These are phyloP conservation scores for Sarocladiaceae sp. DNA, from an alignment of 2,329 filamentous ascomycete genomes.

Conservation along the genomic window DNA sequence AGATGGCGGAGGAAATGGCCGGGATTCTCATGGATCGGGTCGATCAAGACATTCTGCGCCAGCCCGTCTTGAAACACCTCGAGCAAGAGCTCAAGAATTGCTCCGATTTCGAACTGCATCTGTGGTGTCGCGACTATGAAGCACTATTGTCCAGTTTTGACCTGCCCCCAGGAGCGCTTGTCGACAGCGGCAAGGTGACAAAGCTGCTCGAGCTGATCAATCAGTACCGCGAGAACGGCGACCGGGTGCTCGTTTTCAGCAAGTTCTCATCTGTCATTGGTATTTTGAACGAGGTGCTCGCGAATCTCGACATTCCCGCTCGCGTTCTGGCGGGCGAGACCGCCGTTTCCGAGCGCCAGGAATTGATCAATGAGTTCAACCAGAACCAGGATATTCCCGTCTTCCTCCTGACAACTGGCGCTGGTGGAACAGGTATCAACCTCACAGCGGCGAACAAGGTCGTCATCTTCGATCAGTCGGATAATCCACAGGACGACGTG, in stretches of 20 bases:
- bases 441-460: constrained; percentile 95
- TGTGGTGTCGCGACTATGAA: constrained; percentile 59
- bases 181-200: constrained; percentile 76
- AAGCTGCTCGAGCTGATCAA: constrained; percentile 72
- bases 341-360: constrained; percentile 76
- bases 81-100: constrained; percentile 52
- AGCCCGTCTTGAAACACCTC: constrained; percentile 48
- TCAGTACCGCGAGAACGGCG: constrained; percentile 72
- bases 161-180: constrained; percentile 47
- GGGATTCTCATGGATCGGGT: constrained; percentile 71
- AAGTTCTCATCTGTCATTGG: constrained; percentile 92
- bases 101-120: constrained; percentile 62
- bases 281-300: constrained; percentile 79
- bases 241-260: constrained; percentile 86
- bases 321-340: constrained; percentile 85
- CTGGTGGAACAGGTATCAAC: constrained; percentile 96
- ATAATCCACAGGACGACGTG: constrained; percentile 97
- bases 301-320: constrained; percentile 67
- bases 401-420: constrained; percentile 89
- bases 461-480: constrained; percentile 93
- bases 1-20: constrained; percentile 71
- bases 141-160: constrained; percentile 49
- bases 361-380: constrained; percentile 84
- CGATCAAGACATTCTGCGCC: constrained; percentile 47
- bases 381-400: constrained; percentile 72